phyloP scores from a whole-genome alignment of 306 rosid genomes.

The Quercus ilex region DNA sequence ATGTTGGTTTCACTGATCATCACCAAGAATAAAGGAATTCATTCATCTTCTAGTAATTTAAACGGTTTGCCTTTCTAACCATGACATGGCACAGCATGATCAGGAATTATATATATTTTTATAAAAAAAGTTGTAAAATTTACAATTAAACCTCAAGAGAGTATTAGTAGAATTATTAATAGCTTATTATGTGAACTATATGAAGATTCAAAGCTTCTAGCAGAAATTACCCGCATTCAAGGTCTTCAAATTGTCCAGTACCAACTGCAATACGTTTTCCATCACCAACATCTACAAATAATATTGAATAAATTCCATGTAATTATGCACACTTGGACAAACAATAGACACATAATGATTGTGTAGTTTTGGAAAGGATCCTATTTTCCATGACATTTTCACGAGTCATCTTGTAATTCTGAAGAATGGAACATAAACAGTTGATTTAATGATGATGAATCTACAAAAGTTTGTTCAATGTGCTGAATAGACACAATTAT shows the following conservation, averaged over 20 bases:
- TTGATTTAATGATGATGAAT: not conserved
- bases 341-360: not conserved
- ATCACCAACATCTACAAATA: conserved; percentile 54
- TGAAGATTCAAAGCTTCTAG: not conserved
- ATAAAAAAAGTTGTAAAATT: not conserved
- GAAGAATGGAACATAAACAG: conserved; percentile 12
- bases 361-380: conserved; percentile 4
- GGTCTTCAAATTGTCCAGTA: conserved; percentile 68
- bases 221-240: conserved; percentile 65
- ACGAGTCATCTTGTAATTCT: not conserved
- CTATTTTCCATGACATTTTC: conserved; percentile 4
- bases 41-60: not conserved
- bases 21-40: not conserved
- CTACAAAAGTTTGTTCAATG: not conserved
- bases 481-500: not conserved
- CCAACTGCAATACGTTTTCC: conserved; percentile 81
- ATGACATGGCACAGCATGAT: not conserved
- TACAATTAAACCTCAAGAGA: not conserved
- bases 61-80: not conserved
- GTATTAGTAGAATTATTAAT: not conserved
- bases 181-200: not conserved
- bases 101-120: too few species aligned
- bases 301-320: conserved; percentile 22
- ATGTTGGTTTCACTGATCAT: not conserved
- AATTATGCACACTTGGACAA: conserved; percentile 12